Conservation (phyloP, 2,329 filamentous ascomycete genomes). For the Alternaria triticina region DNA sequence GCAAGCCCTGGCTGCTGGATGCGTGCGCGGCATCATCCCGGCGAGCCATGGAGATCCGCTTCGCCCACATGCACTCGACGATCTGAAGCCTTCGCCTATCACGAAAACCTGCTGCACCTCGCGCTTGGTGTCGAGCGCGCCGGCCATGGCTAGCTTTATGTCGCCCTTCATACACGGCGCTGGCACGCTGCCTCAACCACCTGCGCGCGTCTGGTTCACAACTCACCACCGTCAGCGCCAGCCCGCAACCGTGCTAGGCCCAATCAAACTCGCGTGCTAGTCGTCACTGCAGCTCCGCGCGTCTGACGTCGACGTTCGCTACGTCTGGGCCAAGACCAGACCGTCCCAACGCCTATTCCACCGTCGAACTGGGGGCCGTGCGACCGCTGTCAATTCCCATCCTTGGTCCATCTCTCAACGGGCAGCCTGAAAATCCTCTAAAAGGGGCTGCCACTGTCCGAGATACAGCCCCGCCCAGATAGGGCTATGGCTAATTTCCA, state of each 20-base stretch:
- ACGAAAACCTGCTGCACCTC: constrained; percentile 5
- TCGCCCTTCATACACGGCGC: background rate
- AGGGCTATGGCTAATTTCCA: constrained; percentile 9
- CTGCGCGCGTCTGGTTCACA: background rate
- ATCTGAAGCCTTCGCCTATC: constrained; percentile 6
- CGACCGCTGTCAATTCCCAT: constrained; percentile 27
- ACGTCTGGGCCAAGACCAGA: constrained; percentile 20
- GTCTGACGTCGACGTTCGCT: constrained; percentile 35
- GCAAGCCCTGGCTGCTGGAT: constrained; percentile 1
- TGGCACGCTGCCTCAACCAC: background rate
- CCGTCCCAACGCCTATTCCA: constrained; percentile 18
- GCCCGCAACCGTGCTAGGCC: constrained; percentile 1
- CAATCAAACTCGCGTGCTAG: background rate
- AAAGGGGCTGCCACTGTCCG: constrained; percentile 16
- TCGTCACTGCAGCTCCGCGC: constrained; percentile 23
- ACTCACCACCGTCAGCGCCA: constrained; percentile 16
- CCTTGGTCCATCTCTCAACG: constrained; percentile 27
- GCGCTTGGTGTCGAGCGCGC: background rate
- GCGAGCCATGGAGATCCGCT: constrained; percentile 16
- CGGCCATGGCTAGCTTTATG: background rate
- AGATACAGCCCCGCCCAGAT: constrained; percentile 15
- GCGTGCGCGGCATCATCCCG: constrained; percentile 17
- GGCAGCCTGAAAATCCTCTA: constrained; percentile 26
- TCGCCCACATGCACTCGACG: constrained; percentile 7
- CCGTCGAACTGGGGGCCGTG: constrained; percentile 25